Percentiles rank a stretch among this genome's conserved stretches.
Conservation (phyloP, 148 eudicot species). For the Silene uniflora region DNA sequence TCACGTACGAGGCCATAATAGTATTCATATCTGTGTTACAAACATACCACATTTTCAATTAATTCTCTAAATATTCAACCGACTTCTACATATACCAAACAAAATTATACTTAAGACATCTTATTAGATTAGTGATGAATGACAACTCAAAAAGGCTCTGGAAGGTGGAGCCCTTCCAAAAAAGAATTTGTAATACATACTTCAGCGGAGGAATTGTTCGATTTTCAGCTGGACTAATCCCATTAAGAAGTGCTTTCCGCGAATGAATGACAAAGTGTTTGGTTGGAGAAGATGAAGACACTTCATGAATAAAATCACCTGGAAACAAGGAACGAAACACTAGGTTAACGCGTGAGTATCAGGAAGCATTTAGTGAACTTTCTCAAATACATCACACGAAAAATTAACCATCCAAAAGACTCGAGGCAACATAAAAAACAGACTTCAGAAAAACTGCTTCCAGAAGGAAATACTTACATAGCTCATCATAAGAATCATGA, state of each 20-base stretch:
- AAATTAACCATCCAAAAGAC: slow-evolving; percentile 3
- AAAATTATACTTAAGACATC: neutral
- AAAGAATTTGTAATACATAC: slow-evolving; percentile 37
- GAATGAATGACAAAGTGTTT: slow-evolving; percentile 94
- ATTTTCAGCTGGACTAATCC: slow-evolving; percentile 92
- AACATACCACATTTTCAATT: neutral
- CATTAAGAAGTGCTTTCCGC: slow-evolving; percentile 93
- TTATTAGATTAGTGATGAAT: neutral
- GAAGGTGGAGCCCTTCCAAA: neutral
- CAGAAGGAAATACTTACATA: slow-evolving; percentile 51
- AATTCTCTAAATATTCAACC: neutral
- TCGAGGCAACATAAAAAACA: neutral
- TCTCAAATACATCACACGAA: neutral
- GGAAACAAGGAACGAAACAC: slow-evolving; percentile 23
- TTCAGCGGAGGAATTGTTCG: slow-evolving; percentile 88
- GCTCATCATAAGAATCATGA: slow-evolving; percentile 89
- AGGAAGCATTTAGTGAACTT: slow-evolving; percentile 1
- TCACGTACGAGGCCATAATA: slow-evolving; percentile 88
- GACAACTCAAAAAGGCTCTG: neutral
- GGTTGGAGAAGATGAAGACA: slow-evolving; percentile 93
- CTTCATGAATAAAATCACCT: slow-evolving; percentile 95
- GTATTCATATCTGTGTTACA: slow-evolving; percentile 75
- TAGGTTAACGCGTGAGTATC: neutral
- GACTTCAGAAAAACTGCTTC: neutral
- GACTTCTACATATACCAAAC: neutral